A percentile compares a stretch with the other conserved stretches of the same genome.
These are phyloP conservation scores for Pulveroboletus sp. DNA, from an alignment of 768 basidiomycete species.

Conservation along the genomic window DNA sequence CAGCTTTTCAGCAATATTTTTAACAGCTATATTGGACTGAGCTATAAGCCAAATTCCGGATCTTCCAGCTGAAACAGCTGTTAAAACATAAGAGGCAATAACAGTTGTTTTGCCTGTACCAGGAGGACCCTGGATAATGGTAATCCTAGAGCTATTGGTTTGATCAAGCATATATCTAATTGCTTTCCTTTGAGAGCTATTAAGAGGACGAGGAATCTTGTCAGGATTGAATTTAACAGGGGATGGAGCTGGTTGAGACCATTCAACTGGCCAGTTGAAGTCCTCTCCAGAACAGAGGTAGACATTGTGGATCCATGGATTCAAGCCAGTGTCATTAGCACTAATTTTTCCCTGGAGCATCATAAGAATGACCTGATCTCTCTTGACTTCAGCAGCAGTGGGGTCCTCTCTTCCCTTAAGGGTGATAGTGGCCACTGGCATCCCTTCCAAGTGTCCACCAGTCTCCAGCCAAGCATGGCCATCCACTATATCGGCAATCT, in stretches of 20 bases:
- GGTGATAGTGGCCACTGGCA: conserved; percentile 34
- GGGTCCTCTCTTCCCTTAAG: conserved; percentile 52
- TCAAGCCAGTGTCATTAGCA: conserved; percentile 25
- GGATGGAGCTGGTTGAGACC: conserved; percentile 16
- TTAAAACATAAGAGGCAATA: conserved; percentile 57
- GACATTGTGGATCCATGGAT: conserved; percentile 36
- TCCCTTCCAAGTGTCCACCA: conserved; percentile 26
- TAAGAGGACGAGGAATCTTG: conserved; percentile 30
- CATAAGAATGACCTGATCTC: conserved; percentile 26
- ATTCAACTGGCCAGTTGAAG: conserved; percentile 37
- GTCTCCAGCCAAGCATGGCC: conserved; percentile 20
- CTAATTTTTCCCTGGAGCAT: conserved; percentile 32
- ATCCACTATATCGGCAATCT: conserved; percentile 10
- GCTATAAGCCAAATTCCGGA: conserved; percentile 75
- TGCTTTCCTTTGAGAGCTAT: conserved; percentile 36
- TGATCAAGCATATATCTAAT: conserved; percentile 36
- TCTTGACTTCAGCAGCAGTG: conserved; percentile 53
- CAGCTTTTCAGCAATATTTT: conserved; percentile 84
- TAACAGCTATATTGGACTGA: conserved; percentile 84
- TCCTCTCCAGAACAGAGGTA: conserved; percentile 27
- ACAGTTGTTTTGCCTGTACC: conserved; percentile 74
- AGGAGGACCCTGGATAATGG: conserved; percentile 47
- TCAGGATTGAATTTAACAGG: conserved; percentile 13
- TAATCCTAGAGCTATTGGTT: conserved; percentile 32
- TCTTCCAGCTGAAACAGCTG: conserved; percentile 36